Conservation (phyloP, 2,329 filamentous ascomycete species). For the Lasiodiplodia citricola region DNA sequence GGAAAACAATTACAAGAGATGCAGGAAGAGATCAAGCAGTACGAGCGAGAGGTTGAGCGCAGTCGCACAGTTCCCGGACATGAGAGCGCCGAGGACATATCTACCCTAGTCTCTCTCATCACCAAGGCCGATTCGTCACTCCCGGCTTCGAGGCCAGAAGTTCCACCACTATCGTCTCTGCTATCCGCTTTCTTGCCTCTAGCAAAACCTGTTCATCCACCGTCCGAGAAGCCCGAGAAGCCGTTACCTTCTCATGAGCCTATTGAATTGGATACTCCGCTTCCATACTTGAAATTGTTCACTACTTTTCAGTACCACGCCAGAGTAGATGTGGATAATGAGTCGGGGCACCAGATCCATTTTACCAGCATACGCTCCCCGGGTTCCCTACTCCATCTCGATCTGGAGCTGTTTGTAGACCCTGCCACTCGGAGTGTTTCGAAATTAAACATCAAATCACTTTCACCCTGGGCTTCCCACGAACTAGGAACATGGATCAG, state of each 20-base stretch:
- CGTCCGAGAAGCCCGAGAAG: conserved; percentile 38
- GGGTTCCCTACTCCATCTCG: conserved; percentile 63
- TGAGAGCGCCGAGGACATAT: background rate
- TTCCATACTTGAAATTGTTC: conserved; percentile 74
- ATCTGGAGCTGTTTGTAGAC: conserved; percentile 63
- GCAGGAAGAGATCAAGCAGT: conserved; percentile 40
- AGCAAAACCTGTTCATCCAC: conserved; percentile 34
- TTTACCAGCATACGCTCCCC: conserved; percentile 58
- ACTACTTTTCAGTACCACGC: conserved; percentile 69
- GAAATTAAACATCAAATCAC: conserved; percentile 58
- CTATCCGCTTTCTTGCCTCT: conserved; percentile 50
- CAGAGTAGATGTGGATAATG: conserved; percentile 27
- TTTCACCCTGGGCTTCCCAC: conserved; percentile 63
- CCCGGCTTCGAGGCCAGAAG: conserved; percentile 29
- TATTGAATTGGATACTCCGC: conserved; percentile 67
- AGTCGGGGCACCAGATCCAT: conserved; percentile 46
- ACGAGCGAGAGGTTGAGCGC: conserved; percentile 36
- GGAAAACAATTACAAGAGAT: conserved; percentile 38
- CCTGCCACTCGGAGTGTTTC: conserved; percentile 56
- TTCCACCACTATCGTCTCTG: conserved; percentile 38
- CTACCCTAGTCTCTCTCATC: conserved; percentile 31
- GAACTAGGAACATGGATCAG: conserved; percentile 64
- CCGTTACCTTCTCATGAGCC: conserved; percentile 66
- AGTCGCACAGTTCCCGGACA: conserved; percentile 32
- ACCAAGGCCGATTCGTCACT: conserved; percentile 23